phyloP scores from a whole-genome alignment of 306 rosid genomes.

The peach (Prunus persica) region Prunus_persica_NCBIv2 NC_034016.1:21708001-21708500 shows the following conservation, averaged over 20 bases:
- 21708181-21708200: neutral
- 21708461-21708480: neutral
- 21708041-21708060: no score
- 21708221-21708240: neutral
- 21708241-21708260: neutral
- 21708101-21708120: no score
- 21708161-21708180: neutral
- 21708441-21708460: neutral
- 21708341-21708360: neutral
- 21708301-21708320: neutral
- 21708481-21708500: neutral
- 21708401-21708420: neutral
- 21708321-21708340: neutral
- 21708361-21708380: neutral
- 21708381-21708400: neutral
- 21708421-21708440: neutral
- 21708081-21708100: neutral
- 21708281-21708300: neutral
- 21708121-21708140: neutral
- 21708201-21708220: neutral
- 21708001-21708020: no score
- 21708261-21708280: neutral
- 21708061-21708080: neutral
- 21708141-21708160: neutral
- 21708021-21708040: no score